Conservation (phyloP, 495 filamentous ascomycete species). For the Penicillium roqueforti region DNA sequence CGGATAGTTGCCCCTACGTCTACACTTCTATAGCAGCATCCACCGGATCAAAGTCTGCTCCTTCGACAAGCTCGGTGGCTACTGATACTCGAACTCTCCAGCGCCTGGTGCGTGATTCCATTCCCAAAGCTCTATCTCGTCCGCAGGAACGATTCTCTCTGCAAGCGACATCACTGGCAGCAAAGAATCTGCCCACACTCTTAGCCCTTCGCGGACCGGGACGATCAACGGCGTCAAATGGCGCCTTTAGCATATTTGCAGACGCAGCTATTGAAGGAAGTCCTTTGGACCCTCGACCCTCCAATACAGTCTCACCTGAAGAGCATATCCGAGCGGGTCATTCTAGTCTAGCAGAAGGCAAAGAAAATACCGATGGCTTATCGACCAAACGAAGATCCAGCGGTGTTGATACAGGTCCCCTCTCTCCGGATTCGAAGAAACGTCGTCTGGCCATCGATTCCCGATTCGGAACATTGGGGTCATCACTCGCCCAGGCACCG, state of each 20-base stretch:
- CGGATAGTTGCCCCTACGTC: slow-evolving; percentile 67
- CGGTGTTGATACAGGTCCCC: slow-evolving; percentile 44
- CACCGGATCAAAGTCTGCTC: slow-evolving; percentile 26
- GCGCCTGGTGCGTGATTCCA: slow-evolving; percentile 64
- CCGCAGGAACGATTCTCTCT: slow-evolving; percentile 65
- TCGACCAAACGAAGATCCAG: slow-evolving; percentile 4
- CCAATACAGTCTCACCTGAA: slow-evolving; percentile 40
- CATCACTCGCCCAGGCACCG: slow-evolving; percentile 20
- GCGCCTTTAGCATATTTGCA: slow-evolving; percentile 75
- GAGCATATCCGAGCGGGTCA: slow-evolving; percentile 31
- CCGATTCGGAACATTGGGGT: slow-evolving; percentile 40
- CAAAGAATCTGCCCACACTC: slow-evolving; percentile 63
- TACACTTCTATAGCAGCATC: slow-evolving; percentile 60
- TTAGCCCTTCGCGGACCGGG: slow-evolving; percentile 61
- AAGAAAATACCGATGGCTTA: slow-evolving; percentile 21
- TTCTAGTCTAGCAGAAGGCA: slow-evolving; percentile 16
- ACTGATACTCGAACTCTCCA: slow-evolving; percentile 61
- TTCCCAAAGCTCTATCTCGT: slow-evolving; percentile 73
- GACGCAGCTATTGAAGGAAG: slow-evolving; percentile 56
- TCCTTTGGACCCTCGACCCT: slow-evolving; percentile 51
- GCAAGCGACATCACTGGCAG: slow-evolving; percentile 58
- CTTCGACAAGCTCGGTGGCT: slow-evolving; percentile 23
- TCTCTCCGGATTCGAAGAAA: slow-evolving; percentile 56
- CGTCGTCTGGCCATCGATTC: slow-evolving; percentile 55
- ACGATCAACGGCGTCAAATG: slow-evolving; percentile 61